Base-by-base conservation (phyloP, 176 grass and related monocot genomes). In the Tillandsia fasciculata region DNA sequence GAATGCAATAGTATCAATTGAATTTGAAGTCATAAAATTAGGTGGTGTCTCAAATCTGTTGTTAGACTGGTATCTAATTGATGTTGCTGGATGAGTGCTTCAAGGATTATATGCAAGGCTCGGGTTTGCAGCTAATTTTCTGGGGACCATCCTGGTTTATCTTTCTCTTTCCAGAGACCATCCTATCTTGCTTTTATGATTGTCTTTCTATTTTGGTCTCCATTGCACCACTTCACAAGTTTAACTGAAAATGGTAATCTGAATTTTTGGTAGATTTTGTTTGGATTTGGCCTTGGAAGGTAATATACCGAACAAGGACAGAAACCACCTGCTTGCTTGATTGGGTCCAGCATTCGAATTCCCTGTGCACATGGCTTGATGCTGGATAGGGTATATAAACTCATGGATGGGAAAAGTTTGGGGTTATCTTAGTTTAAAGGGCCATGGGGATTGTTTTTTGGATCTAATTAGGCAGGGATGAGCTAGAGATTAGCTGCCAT, bases 401-500 rank as follows among this genome's bases (percentile, higher is more conserved):
- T 42, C 33, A 42, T 42, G 33, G 5, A 42, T 42, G 33, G 33
- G 33, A 42, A 42, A 42, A 7, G 33, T 42, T 42, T 42, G 33
- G 33, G 33, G 5, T 42, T 42, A 42, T 42, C 33, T 42, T 42
- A 42, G 3, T 33, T 3, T 33, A 33, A 5, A 42, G 33, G 33
- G 33, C 33, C 33, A 4, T 42, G 4, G 33, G 33, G 33, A 42
- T 42, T 42, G 33, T 54, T 10, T 68, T 68, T 4, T 61, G 2
- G 61, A 26, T 22, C 51, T 26, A 11, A 14, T 42, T 70, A n/a
- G 56, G 11, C 6, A 3, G 17, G 27, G 68, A 84, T 11, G 50
- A 66, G 69, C 73, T 51, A 33, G 63, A 13, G 50, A 71, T 70
- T 61, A 50, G 42, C 65, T 75, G 42, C 12, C 74, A 12, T 50